These are phyloP conservation scores for Chrysanthemum makinoi DNA, from an alignment of 129 eudicot genomes.

Conservation along the genomic window DNA sequence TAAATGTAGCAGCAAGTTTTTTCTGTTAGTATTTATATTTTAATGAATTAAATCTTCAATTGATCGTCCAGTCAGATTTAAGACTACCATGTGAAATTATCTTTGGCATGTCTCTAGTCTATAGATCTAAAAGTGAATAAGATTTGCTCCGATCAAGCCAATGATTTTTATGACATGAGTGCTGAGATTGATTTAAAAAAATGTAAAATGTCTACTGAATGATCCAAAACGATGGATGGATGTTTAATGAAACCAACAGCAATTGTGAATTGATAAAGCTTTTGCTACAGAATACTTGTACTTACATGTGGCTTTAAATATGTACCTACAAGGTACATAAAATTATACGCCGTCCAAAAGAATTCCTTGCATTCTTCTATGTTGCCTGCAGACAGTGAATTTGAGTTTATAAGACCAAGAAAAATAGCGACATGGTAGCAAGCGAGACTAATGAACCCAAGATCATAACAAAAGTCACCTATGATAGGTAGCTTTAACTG, in stretches of 20 bases:
- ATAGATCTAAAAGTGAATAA: no score
- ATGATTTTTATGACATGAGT: no score
- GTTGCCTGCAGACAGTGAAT: conserved; percentile 50
- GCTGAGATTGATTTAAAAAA: no score
- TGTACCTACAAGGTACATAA: conserved; percentile 72
- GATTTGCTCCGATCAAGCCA: no score
- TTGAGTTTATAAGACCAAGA: conserved; percentile 16
- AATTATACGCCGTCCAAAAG: conserved; percentile 56
- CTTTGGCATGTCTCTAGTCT: no score
- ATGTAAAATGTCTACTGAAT: not conserved
- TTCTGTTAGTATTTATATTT: no score
- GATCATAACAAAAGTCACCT: not conserved
- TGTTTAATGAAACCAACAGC: not conserved
- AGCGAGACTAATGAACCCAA: not conserved
- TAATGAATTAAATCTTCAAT: no score
- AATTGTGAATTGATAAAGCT: not conserved
- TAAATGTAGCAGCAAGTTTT: no score
- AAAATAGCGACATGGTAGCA: not conserved
- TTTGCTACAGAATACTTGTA: conserved; percentile 13
- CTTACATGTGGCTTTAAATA: conserved; percentile 92
- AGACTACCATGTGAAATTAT: no score
- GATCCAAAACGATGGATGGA: not conserved
- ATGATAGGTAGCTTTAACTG: not conserved
- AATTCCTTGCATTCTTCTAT: conserved; percentile 74
- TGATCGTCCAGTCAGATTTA: no score